These are phyloP conservation scores for Coffea canephora DNA, from an alignment of 257 asterid genomes.

Conservation along the genomic window DNA sequence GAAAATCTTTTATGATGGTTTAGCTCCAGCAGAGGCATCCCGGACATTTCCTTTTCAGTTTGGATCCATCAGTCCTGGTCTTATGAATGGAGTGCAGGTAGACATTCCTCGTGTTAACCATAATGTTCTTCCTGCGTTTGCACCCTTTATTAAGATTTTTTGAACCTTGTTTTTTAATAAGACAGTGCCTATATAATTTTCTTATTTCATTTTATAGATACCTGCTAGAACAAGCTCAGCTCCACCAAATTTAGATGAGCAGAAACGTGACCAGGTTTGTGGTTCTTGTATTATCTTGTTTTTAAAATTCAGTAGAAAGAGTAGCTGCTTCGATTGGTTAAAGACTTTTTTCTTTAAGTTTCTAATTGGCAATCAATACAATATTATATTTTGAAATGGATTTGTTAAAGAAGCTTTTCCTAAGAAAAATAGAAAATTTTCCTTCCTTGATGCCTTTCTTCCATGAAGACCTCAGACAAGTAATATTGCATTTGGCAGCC, in stretches of 20 bases:
- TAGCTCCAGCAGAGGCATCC: conserved; percentile 61
- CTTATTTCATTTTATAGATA: conserved; percentile 39
- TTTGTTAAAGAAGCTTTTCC: background rate
- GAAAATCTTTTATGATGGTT: conserved; percentile 17
- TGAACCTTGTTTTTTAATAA: conserved; percentile 11
- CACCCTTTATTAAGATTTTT: background rate
- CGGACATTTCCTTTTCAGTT: conserved; percentile 74
- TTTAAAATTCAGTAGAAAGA: background rate
- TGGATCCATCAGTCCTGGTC: conserved; percentile 86
- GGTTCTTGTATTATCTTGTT: conserved; percentile 11
- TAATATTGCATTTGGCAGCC: background rate
- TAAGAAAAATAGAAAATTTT: background rate
- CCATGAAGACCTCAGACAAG: background rate
- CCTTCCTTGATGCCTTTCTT: background rate
- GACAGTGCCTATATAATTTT: conserved; percentile 10
- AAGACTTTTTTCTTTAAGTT: background rate
- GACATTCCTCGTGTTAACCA: conserved; percentile 11
- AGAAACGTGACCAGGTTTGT: conserved; percentile 80
- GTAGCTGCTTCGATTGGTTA: background rate
- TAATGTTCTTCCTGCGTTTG: conserved; percentile 5
- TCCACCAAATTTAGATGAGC: conserved; percentile 95
- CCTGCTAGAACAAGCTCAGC: conserved; percentile 97
- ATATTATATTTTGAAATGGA: background rate
- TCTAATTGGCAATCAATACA: background rate
- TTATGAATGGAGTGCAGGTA: conserved; percentile 86